A percentile compares a stretch with the other conserved stretches of the same genome.
These are phyloP conservation scores for Onygena corvina DNA, from an alignment of 2,329 filamentous ascomycete genomes.

Conservation along the genomic window DNA sequence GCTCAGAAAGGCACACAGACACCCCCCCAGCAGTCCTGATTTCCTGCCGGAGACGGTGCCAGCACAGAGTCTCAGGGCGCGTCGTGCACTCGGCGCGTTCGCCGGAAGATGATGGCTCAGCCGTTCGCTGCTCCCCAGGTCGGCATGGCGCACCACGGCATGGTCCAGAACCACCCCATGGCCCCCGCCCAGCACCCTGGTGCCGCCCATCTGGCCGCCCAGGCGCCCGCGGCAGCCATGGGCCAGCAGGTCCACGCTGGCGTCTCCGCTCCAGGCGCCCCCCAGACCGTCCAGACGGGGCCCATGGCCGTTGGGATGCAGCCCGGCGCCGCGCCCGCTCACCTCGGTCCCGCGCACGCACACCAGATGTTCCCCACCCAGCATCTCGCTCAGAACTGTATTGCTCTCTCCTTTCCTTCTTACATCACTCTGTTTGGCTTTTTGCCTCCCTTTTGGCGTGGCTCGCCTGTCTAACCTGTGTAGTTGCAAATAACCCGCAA, in stretches of 20 bases:
- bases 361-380: conserved; percentile 42
- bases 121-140: conserved; percentile 47
- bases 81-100: neutral
- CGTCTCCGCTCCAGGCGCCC: conserved; percentile 46
- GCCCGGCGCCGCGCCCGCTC: conserved; percentile 44
- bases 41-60: too few species aligned
- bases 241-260: conserved; percentile 50
- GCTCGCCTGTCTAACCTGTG: neutral
- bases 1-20: too few species aligned
- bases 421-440: neutral
- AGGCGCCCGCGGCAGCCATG: conserved; percentile 38
- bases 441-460: neutral
- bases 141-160: conserved; percentile 46
- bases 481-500: conserved; percentile 35
- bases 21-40: too few species aligned
- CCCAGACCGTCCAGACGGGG: conserved; percentile 49
- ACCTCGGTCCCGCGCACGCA: conserved; percentile 44
- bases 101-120: conserved; percentile 41
- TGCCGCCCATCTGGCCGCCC: conserved; percentile 41
- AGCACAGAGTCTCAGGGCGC: neutral
- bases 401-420: conserved; percentile 17
- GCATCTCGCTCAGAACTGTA: conserved; percentile 33
- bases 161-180: conserved; percentile 51
- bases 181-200: conserved; percentile 45
- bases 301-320: conserved; percentile 55